A percentile compares a stretch with the other conserved stretches of the same genome.
Conservation (phyloP, 2,329 filamentous ascomycete genomes). For the Epicoccum nigrum region DNA sequence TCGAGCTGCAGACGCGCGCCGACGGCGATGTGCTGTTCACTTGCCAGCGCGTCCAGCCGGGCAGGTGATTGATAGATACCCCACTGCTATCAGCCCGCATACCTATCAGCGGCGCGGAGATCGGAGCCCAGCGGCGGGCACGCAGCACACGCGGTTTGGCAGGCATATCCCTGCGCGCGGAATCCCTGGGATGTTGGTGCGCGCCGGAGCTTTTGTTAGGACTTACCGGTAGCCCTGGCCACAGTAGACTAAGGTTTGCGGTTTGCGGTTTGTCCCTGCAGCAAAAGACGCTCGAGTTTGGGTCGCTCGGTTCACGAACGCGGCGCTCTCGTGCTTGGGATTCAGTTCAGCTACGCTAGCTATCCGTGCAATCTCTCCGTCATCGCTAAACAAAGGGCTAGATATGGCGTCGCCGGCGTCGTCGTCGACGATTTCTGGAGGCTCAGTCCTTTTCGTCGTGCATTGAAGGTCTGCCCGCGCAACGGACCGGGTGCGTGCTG, state of each 20-base stretch:
- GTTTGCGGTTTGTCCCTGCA: no score
- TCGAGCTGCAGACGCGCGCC: neutral
- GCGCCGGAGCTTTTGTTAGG: neutral
- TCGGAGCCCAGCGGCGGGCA: neutral
- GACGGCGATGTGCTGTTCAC: slow-evolving; percentile 1
- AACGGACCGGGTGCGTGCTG: slow-evolving; percentile 1
- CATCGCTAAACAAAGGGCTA: no score
- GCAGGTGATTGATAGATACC: slow-evolving; percentile 20
- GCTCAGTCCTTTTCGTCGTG: neutral
- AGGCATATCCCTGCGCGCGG: neutral
- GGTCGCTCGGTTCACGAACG: neutral
- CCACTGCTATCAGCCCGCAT: slow-evolving; percentile 4
- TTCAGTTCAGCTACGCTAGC: neutral
- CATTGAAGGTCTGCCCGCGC: neutral
- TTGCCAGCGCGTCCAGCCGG: neutral
- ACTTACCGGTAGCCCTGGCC: no score
- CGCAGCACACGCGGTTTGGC: neutral
- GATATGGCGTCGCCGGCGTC: no score
- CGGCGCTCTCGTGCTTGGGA: neutral
- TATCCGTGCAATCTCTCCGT: neutral
- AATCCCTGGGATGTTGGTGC: neutral
- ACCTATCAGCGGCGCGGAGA: slow-evolving; percentile 1
- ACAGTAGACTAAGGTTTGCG: no score
- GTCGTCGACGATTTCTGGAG: neutral
- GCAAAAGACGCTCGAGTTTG: neutral